phyloP scores from a whole-genome alignment of 2,329 filamentous ascomycete species.

The Colletotrichum sp. region DNA sequence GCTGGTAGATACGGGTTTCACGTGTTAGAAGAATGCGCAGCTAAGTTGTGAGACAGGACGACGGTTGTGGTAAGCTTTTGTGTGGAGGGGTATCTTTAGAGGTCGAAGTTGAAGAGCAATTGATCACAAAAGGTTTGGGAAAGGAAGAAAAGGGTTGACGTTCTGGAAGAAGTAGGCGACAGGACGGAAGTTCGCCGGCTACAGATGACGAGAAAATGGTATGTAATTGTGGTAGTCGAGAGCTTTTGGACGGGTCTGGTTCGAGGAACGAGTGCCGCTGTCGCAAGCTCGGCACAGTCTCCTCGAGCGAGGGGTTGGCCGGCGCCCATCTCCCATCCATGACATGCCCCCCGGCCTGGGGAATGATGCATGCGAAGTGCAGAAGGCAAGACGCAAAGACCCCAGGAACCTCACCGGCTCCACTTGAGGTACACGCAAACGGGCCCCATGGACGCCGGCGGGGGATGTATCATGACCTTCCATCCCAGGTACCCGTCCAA shows the following conservation, averaged over 20 bases:
- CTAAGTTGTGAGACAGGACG: slow-evolving; percentile 2
- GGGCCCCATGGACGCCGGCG: not conserved
- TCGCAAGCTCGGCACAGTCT: slow-evolving; percentile 19
- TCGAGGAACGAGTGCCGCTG: slow-evolving; percentile 2
- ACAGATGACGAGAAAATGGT: slow-evolving; percentile 8
- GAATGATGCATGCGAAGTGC: slow-evolving; percentile 17
- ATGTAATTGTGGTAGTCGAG: not conserved
- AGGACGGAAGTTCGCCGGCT: not conserved
- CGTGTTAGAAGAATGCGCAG: slow-evolving; percentile 8
- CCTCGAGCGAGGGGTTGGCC: slow-evolving; percentile 9
- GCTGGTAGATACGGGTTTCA: slow-evolving; percentile 8
- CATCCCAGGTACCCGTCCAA: not conserved
- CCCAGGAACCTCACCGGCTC: not conserved
- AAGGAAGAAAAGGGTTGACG: not conserved
- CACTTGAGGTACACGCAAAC: slow-evolving; percentile 8
- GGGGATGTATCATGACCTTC: not conserved
- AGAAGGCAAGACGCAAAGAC: slow-evolving; percentile 16
- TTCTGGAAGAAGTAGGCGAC: slow-evolving; percentile 7
- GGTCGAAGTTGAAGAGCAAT: not conserved
- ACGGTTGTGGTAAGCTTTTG: not conserved
- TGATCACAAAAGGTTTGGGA: not conserved
- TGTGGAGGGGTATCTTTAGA: slow-evolving; percentile 4
- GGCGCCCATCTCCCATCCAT: slow-evolving; percentile 16
- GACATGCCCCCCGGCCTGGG: slow-evolving; percentile 2
- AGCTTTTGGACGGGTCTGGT: not conserved